Percentiles rank a stretch among this genome's conserved stretches.
Evolutionary conservation across 371 early-diverging fungal genomes (phyloP).

Genomic region (Thermomucor indicae-seudaticae): DNA sequence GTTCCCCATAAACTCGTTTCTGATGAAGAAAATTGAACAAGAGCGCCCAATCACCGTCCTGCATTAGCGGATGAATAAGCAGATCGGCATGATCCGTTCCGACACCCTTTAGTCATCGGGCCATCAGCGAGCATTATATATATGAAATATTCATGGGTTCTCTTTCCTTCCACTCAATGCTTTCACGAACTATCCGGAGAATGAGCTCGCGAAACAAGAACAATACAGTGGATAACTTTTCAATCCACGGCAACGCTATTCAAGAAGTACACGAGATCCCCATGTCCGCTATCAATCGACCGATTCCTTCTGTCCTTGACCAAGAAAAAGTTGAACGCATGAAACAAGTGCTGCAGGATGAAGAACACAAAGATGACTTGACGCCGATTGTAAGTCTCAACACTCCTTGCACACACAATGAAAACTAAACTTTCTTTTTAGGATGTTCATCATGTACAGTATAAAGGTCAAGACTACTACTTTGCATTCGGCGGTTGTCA

Average conservation of each 20-base stretch:
- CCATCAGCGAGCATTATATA: too few species aligned
- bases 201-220: not conserved
- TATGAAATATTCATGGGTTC: too few species aligned
- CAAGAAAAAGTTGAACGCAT: constrained; percentile 37
- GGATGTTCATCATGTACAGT: constrained; percentile 38
- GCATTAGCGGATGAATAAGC: too few species aligned
- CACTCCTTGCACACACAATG: too few species aligned
- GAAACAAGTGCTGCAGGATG: constrained; percentile 23
- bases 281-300: constrained; percentile 36
- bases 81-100: too few species aligned
- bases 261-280: constrained; percentile 16
- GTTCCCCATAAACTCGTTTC: too few species aligned
- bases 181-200: constrained; percentile 2
- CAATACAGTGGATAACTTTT: constrained; percentile 30
- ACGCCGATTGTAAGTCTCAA: constrained; percentile 39
- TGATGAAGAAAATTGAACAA: too few species aligned
- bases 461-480: constrained; percentile 41
- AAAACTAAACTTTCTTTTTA: constrained; percentile 1
- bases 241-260: constrained; percentile 35
- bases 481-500: constrained; percentile 51
- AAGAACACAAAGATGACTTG: constrained; percentile 27
- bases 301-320: constrained; percentile 41
- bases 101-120: too few species aligned
- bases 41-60: too few species aligned
- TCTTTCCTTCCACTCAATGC: too few species aligned